Percentiles rank a stretch among this genome's conserved stretches.
These are phyloP conservation scores for Septoria linicola DNA, from an alignment of 2,329 filamentous ascomycete species.

Conservation along the genomic window DNA sequence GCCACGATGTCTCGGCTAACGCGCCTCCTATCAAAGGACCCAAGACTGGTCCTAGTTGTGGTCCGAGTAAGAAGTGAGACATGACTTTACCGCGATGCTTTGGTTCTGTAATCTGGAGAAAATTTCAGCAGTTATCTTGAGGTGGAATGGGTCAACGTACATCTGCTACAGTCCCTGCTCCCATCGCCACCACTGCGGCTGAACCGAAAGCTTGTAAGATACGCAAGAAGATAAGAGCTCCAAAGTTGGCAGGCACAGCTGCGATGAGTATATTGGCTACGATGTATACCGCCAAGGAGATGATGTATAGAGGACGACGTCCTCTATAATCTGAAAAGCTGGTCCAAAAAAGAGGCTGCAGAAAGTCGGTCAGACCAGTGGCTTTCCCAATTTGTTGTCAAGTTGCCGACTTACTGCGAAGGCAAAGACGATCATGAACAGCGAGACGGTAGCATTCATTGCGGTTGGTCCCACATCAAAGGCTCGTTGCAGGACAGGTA, in stretches of 20 bases:
- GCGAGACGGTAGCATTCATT: slow-evolving; percentile 10
- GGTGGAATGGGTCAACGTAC: background rate
- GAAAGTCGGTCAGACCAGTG: background rate
- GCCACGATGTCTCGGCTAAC: slow-evolving; percentile 8
- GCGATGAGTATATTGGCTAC: background rate
- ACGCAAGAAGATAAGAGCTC: slow-evolving; percentile 10
- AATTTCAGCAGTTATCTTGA: background rate
- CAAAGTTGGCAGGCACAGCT: slow-evolving; percentile 6
- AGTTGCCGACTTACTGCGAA: slow-evolving; percentile 5
- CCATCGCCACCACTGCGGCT: slow-evolving; percentile 13
- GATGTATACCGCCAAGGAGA: slow-evolving; percentile 13
- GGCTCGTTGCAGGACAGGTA: slow-evolving; percentile 6
- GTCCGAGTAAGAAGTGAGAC: slow-evolving; percentile 10
- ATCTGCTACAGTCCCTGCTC: slow-evolving; percentile 15
- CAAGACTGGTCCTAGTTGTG: slow-evolving; percentile 11
- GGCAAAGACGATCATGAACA: slow-evolving; percentile 10
- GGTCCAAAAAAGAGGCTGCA: slow-evolving; percentile 13
- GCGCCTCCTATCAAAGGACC: slow-evolving; percentile 10
- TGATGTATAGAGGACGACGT: slow-evolving; percentile 12
- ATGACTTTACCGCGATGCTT: no score
- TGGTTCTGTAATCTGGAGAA: no score
- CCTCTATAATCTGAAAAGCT: slow-evolving; percentile 10
- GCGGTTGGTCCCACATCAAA: slow-evolving; percentile 4
- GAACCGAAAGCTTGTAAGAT: slow-evolving; percentile 15
- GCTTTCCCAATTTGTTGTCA: background rate